Evolutionary conservation across 805 yeast species (phyloP), one percentile per base, ranked within the genome.

Genomic region (Candida sonorensis): DNA sequence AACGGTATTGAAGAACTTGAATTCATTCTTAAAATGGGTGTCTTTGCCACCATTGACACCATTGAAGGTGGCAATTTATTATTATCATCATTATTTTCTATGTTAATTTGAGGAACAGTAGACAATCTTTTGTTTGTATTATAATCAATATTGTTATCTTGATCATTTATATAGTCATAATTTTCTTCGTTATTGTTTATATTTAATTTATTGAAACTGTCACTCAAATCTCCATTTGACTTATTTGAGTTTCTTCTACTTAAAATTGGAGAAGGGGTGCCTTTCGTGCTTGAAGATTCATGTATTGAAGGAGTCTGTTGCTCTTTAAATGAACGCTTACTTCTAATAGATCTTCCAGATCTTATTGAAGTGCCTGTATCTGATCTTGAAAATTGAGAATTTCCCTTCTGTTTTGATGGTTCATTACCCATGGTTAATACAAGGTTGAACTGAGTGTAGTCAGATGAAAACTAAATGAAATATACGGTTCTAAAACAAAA

Each of bases 401-500:
- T 37, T 5, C 45, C 38, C 30, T 46, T 51, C 15, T 46, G 53
- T 34, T 56, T 56, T 3, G 61, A 56, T 4, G 57, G 45, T 42
- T 56, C 60, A 38, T 56, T 56, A 30, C 61, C 61, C 61, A 56
- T 56, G 16, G 4, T 30, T 33, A 23, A n/a, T n/a, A n/a, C n/a
- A n/a, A n/a, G n/a, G n/a, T n/a, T n/a, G n/a, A n/a, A n/a, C n/a
- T n/a, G n/a, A n/a, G n/a, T n/a, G n/a, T n/a, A n/a, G n/a, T n/a
- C n/a, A n/a, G n/a, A n/a, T n/a, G n/a, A n/a, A n/a, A n/a, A n/a
- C n/a, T n/a, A n/a, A n/a, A n/a, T n/a, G n/a, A n/a, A n/a, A n/a
- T n/a, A n/a, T n/a, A n/a, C n/a, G n/a, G n/a, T n/a, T n/a, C n/a
- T n/a, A n/a, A n/a, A n/a, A n/a, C n/a, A n/a, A n/a, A n/a, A n/a